Conservation (phyloP, 768 basidiomycete species). For the Cystobasidium ongulense region DNA sequence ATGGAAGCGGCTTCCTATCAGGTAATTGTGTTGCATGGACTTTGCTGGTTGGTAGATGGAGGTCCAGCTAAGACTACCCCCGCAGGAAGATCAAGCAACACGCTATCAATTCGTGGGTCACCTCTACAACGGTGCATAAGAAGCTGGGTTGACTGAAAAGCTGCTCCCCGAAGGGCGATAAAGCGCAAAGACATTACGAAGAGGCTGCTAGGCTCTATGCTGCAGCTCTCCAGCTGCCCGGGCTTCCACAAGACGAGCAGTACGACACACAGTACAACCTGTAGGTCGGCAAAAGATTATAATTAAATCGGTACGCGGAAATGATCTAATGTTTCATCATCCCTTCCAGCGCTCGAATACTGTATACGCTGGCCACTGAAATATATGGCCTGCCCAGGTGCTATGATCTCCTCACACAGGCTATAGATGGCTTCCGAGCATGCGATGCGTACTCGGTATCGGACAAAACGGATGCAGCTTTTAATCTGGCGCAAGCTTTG, state of each 20-base stretch:
- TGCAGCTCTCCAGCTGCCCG: background rate
- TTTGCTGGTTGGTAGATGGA: no score
- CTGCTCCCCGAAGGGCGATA: conserved; percentile 10
- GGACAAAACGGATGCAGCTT: conserved; percentile 17
- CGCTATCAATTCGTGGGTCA: conserved; percentile 25
- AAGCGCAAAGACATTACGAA: conserved; percentile 15
- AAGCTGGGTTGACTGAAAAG: background rate
- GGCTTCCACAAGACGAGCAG: background rate
- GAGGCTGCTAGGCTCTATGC: background rate
- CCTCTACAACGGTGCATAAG: background rate
- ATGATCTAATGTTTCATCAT: background rate
- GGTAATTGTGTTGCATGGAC: no score
- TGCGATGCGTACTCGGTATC: background rate
- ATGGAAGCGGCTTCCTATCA: background rate
- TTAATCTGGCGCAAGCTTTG: conserved; percentile 24
- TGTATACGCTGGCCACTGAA: conserved; percentile 21
- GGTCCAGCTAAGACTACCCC: background rate
- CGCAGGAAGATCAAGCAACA: conserved; percentile 14
- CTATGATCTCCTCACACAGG: background rate
- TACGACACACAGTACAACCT: conserved; percentile 20
- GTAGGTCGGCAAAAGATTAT: background rate
- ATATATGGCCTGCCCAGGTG: background rate
- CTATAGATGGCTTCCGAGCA: background rate
- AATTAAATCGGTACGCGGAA: background rate
- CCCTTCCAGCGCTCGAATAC: background rate